Percentiles rank a stretch among this genome's conserved stretches.
Conservation (phyloP, 73 alveolate species). For the Paramecium octaurelia region DNA sequence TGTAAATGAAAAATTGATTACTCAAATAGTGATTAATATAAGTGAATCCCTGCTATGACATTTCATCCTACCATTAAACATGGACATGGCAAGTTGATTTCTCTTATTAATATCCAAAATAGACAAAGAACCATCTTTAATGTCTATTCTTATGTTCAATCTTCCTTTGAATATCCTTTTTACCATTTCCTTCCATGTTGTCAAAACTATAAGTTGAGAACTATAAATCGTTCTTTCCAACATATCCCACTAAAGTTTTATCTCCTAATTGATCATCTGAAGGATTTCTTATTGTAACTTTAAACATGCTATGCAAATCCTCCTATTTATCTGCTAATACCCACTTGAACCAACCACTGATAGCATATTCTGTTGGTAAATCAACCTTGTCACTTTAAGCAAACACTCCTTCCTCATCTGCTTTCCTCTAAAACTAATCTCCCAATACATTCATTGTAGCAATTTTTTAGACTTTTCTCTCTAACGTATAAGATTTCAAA, state of each 20-base stretch:
- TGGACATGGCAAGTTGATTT: background rate
- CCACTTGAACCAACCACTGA: slow-evolving; percentile 34
- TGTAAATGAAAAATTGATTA: background rate
- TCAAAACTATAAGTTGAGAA: slow-evolving; percentile 1
- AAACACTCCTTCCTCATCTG: background rate
- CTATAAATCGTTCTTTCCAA: background rate
- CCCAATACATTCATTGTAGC: background rate
- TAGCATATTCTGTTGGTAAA: background rate
- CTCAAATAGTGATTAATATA: background rate
- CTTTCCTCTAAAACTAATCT: background rate
- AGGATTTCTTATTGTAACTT: background rate
- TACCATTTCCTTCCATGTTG: slow-evolving; percentile 36
- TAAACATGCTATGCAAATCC: background rate
- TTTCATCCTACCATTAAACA: slow-evolving; percentile 15
- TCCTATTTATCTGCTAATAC: background rate
- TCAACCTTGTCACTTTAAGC: background rate
- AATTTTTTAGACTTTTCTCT: background rate
- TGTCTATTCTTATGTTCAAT: slow-evolving; percentile 40
- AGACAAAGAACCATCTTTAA: background rate
- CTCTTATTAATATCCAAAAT: slow-evolving; percentile 3
- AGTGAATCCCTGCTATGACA: background rate
- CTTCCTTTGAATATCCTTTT: background rate
- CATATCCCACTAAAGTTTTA: background rate
- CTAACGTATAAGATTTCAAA: background rate
- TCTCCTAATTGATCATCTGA: slow-evolving; percentile 1